Evolutionary conservation across 805 yeast species (phyloP), one percentile per base, ranked within the genome.

Genomic region (Yarrowia hollandica): DNA sequence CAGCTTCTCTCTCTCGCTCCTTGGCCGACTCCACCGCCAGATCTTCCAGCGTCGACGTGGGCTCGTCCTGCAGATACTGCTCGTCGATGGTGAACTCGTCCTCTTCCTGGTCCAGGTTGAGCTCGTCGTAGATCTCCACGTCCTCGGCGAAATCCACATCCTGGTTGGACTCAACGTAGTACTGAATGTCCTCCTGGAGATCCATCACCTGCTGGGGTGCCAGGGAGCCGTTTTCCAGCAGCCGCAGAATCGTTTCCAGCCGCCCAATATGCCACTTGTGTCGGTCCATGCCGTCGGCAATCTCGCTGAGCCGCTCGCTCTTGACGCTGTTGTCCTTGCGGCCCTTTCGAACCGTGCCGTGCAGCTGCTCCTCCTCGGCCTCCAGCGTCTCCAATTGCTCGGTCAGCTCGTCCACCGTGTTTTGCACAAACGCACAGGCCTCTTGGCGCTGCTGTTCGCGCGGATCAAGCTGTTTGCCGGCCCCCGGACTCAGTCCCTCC

Each of bases 61-160:
- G 67, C 66, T 7, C 70, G 64, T 48, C 67, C 46, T 10, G 52
- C 60, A 31, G 60, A 48, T 19, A 60, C 57, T 16, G 57, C 48
- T 30, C 58, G 26, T 64, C 66, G 19, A 63, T 65, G 33, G 70
- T 77, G 39, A 71, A 70, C 59, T 77, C 81, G 31, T 79, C 82
- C 22, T 79, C 81, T 31, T 79, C 80, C 33, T 80, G 79, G 42
- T 81, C 83, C 41, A 90, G 79, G 41, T 85, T 90, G 65, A 94
- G 79, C 61, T 84, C 89, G 65, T 94, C 97, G 72, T 92, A 94
- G 62, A 92, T 82, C 12, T 89, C 90, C 66, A 91, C 97, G 71
- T 92, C 96, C 68, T 90, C 97, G 30, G 91, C 86, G 71, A 90
- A 92, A 67, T 91, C 96, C 4, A 84, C 91, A 60, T 90, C 97